A percentile compares a stretch with the other conserved stretches of the same genome.
These are phyloP conservation scores for Prunella vulgaris DNA, from an alignment of 257 asterid species.

Conservation along the genomic window DNA sequence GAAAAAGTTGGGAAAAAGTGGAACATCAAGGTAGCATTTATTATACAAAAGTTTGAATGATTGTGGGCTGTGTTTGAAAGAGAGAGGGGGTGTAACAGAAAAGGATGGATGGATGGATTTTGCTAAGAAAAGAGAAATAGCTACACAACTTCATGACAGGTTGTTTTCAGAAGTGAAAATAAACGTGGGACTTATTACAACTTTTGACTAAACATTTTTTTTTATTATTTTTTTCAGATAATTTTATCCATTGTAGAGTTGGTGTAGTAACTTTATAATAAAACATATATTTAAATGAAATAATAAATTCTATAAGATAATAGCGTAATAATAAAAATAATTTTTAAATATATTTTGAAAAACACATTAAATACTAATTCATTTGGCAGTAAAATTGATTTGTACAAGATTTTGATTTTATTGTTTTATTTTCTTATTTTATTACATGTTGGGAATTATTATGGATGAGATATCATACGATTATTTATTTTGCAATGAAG, in stretches of 20 bases:
- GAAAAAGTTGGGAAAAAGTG: constrained; percentile 4
- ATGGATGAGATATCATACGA: background rate
- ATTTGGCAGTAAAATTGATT: too few species aligned
- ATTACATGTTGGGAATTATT: background rate
- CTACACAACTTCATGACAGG: constrained; percentile 21
- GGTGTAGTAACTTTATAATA: too few species aligned
- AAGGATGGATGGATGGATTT: background rate
- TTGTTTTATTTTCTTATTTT: background rate
- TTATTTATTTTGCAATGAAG: background rate
- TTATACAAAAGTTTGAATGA: constrained; percentile 1
- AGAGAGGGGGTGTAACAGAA: background rate
- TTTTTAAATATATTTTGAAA: too few species aligned
- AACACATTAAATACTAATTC: too few species aligned
- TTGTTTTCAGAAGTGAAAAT: constrained; percentile 12
- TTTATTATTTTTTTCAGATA: background rate
- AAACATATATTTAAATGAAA: too few species aligned
- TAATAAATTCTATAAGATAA: too few species aligned
- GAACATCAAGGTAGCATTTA: constrained; percentile 4
- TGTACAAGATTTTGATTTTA: too few species aligned
- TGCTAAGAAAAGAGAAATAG: constrained; percentile 14
- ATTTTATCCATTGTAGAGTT: background rate
- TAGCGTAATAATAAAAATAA: too few species aligned
- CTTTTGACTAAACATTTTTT: constrained; percentile 2
- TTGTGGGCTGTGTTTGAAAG: background rate
- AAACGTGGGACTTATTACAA: constrained; percentile 8